phyloP scores from a whole-genome alignment of 768 basidiomycete genomes.

The Mycena vitilis region DNA sequence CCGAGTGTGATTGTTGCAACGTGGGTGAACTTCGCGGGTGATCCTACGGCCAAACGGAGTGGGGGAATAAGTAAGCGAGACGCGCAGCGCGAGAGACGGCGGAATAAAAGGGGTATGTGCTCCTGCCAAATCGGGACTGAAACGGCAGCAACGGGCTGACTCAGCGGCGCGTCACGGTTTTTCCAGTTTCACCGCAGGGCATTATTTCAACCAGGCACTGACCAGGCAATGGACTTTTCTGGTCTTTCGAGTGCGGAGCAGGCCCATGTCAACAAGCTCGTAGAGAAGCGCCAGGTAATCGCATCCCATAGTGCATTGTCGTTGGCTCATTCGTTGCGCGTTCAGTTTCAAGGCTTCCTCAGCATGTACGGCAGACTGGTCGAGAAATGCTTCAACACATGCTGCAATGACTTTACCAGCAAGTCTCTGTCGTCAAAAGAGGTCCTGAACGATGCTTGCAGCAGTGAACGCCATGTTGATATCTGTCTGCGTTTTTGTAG shows the following conservation, averaged over 20 bases:
- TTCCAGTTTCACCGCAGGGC: neutral
- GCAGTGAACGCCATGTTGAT: slow-evolving; percentile 11
- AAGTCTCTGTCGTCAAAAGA: slow-evolving; percentile 94
- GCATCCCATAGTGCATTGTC: neutral
- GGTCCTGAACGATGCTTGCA: slow-evolving; percentile 54
- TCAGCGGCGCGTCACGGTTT: neutral
- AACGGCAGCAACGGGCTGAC: no score
- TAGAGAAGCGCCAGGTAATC: slow-evolving; percentile 94
- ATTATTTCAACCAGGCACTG: no score
- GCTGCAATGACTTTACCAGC: slow-evolving; percentile 97
- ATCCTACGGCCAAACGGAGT: neutral
- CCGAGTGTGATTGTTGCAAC: neutral
- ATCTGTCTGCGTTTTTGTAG: slow-evolving; percentile 52
- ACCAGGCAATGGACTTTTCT: slow-evolving; percentile 85
- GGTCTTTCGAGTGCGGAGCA: slow-evolving; percentile 90
- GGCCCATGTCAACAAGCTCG: slow-evolving; percentile 94
- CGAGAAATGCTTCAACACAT: slow-evolving; percentile 95
- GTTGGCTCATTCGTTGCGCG: slow-evolving; percentile 14
- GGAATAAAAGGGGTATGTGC: neutral
- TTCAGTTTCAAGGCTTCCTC: slow-evolving; percentile 98
- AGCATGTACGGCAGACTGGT: slow-evolving; percentile 94
- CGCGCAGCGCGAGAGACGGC: neutral
- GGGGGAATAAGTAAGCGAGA: neutral
- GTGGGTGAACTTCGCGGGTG: neutral
- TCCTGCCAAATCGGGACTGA: no score